Evolutionary conservation across 768 basidiomycete species (phyloP).

Genomic region (Boletus reticuloceps): DNA sequence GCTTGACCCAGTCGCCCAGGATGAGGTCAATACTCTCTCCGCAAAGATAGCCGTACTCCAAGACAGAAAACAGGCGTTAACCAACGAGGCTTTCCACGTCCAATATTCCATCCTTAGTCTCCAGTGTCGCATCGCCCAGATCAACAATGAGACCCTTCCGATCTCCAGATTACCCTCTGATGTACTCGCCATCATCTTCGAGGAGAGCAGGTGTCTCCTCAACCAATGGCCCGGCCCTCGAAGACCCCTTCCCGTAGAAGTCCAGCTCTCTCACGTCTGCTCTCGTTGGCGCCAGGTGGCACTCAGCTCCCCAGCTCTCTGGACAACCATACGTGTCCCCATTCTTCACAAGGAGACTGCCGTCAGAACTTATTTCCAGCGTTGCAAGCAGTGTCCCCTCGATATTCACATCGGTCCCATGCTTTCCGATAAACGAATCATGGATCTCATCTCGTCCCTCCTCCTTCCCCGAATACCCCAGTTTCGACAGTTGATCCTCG

Average conservation of each 20-base stretch:
- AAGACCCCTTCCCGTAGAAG: constrained; percentile 32
- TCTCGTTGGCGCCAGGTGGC: constrained; percentile 36
- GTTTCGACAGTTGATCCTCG: constrained; percentile 31
- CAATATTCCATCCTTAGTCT: constrained; percentile 28
- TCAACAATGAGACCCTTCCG: constrained; percentile 30
- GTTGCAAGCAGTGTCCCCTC: constrained; percentile 32
- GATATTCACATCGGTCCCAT: constrained; percentile 32
- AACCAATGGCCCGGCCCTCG: constrained; percentile 24
- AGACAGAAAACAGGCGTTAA: constrained; percentile 19
- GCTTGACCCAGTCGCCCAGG: constrained; percentile 24
- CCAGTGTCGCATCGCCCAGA: constrained; percentile 33
- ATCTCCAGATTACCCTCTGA: constrained; percentile 31
- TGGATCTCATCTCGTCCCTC: constrained; percentile 27
- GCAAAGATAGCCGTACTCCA: constrained; percentile 21
- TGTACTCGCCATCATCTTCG: constrained; percentile 34
- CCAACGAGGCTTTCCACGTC: constrained; percentile 24
- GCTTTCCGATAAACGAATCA: constrained; percentile 18
- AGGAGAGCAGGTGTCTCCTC: constrained; percentile 30
- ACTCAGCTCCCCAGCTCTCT: constrained; percentile 34
- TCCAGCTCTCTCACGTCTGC: constrained; percentile 37
- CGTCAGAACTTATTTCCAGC: constrained; percentile 28
- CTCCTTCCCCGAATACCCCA: constrained; percentile 31
- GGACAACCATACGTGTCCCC: constrained; percentile 34
- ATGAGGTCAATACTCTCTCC: constrained; percentile 25
- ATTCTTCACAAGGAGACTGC: constrained; percentile 28